These are phyloP conservation scores for Peronospora farinosa DNA, from an alignment of 352 stramenopile species.

Conservation along the genomic window DNA sequence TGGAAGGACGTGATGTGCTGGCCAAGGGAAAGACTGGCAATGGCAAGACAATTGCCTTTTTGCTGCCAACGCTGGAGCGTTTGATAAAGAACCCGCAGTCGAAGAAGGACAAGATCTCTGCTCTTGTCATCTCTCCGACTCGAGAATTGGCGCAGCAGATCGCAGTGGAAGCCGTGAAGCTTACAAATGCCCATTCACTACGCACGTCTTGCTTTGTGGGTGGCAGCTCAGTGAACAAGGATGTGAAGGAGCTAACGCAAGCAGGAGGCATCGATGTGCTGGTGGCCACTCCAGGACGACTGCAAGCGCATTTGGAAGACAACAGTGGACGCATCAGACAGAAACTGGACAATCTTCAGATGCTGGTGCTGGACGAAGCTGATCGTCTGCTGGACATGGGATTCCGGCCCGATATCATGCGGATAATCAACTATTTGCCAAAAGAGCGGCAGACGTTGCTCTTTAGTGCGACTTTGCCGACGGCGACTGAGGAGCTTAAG, in stretches of 20 bases:
- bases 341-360: conserved; percentile 39
- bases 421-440: conserved; percentile 68
- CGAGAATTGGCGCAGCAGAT: conserved; percentile 95
- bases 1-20: conserved; percentile 85
- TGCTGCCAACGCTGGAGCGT: conserved; percentile 72
- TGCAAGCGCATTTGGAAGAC: conserved; percentile 94
- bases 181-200: conserved; percentile 81
- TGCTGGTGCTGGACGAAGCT: conserved; percentile 92
- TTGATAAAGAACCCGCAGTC: conserved; percentile 61
- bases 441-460: conserved; percentile 89
- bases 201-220: conserved; percentile 83
- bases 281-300: conserved; percentile 92
- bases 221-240: conserved; percentile 85
- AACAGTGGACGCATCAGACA: conserved; percentile 78
- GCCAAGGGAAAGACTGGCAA: conserved; percentile 87
- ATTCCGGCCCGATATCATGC: conserved; percentile 89
- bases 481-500: conserved; percentile 84
- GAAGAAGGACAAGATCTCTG: conserved; percentile 47
- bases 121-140: conserved; percentile 92
- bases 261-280: conserved; percentile 82
- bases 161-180: conserved; percentile 76
- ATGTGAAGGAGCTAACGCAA: conserved; percentile 40
- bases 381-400: conserved; percentile 96
- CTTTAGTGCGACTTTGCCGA: conserved; percentile 92
- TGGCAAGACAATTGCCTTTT: conserved; percentile 89